Percentiles rank a stretch among this genome's conserved stretches.
Evolutionary conservation across 2,329 filamentous ascomycete genomes (phyloP).

Genomic region (Talaromyces sp.): DNA sequence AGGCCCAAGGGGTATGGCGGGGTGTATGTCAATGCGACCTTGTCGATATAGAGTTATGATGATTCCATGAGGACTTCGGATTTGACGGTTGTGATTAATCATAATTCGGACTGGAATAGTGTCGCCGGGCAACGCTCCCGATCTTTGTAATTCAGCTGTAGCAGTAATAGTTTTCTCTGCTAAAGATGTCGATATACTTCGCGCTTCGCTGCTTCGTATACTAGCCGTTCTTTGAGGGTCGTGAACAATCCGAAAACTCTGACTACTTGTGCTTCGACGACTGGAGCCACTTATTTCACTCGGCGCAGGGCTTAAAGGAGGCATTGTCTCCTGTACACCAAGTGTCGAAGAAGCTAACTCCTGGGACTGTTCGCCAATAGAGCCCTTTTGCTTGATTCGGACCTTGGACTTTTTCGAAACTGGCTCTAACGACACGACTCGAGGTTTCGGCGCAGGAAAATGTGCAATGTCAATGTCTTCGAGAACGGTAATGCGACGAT

Average conservation of each 20-base stretch:
- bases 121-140: slow-evolving; percentile 84
- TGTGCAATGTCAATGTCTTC: slow-evolving; percentile 83
- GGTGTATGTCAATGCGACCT: slow-evolving; percentile 81
- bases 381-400: slow-evolving; percentile 53
- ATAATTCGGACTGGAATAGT: slow-evolving; percentile 74
- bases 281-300: slow-evolving; percentile 73
- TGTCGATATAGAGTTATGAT: slow-evolving; percentile 91
- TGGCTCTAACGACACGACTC: slow-evolving; percentile 83
- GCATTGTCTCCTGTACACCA: slow-evolving; percentile 35
- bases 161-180: slow-evolving; percentile 79
- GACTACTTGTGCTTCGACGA: slow-evolving; percentile 63
- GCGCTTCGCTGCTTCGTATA: slow-evolving; percentile 49
- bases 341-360: slow-evolving; percentile 45
- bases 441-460: slow-evolving; percentile 70
- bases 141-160: slow-evolving; percentile 76
- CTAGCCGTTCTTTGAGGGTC: slow-evolving; percentile 41
- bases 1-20: slow-evolving; percentile 58
- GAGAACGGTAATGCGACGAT: slow-evolving; percentile 74
- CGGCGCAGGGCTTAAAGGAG: slow-evolving; percentile 51
- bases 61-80: slow-evolving; percentile 88
- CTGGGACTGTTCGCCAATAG: slow-evolving; percentile 39
- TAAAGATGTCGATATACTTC: slow-evolving; percentile 53
- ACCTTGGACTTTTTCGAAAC: slow-evolving; percentile 69
- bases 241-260: slow-evolving; percentile 55
- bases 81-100: slow-evolving; percentile 81